A percentile compares a stretch with the other conserved stretches of the same genome.
Evolutionary conservation across 352 stramenopile genomes (phyloP).

Genomic region (Blastocystis hominis): DNA sequence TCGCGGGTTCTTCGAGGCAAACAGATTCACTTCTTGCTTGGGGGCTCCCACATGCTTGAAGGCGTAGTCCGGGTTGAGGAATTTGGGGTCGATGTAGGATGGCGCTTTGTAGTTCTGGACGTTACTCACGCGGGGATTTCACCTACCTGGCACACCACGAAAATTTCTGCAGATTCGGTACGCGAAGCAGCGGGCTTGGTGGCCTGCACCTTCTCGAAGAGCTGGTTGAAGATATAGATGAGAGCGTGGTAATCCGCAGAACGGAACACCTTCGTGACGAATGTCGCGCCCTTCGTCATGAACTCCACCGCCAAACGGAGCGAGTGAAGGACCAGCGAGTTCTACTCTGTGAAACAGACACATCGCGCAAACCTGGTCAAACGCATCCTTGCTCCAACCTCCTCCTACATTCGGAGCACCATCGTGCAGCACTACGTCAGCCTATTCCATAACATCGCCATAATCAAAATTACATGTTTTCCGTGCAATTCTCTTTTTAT

Average conservation of each 20-base stretch:
- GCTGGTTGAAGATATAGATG: slow-evolving; percentile 94
- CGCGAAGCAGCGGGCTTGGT: slow-evolving; percentile 94
- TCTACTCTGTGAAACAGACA: slow-evolving; percentile 61
- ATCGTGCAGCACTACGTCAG: slow-evolving; percentile 95
- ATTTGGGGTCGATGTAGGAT: slow-evolving; percentile 83
- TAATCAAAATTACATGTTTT: slow-evolving; percentile 66
- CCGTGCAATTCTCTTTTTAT: slow-evolving; percentile 82
- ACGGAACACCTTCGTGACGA: slow-evolving; percentile 67
- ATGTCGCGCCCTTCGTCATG: slow-evolving; percentile 74
- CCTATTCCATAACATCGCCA: slow-evolving; percentile 38
- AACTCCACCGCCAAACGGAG: slow-evolving; percentile 92
- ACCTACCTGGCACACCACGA: slow-evolving; percentile 83
- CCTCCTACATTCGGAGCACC: slow-evolving; percentile 95
- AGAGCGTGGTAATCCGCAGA: slow-evolving; percentile 94
- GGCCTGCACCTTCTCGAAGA: slow-evolving; percentile 91
- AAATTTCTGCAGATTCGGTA: slow-evolving; percentile 98
- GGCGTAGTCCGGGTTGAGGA: slow-evolving; percentile 92
- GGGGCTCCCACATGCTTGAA: slow-evolving; percentile 74
- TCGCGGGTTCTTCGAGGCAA: slow-evolving; percentile 91
- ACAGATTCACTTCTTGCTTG: slow-evolving; percentile 83
- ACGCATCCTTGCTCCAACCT: slow-evolving; percentile 93
- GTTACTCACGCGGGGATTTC: not conserved
- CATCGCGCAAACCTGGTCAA: slow-evolving; percentile 74
- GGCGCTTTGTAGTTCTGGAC: slow-evolving; percentile 78
- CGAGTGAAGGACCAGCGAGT: slow-evolving; percentile 87